These are phyloP conservation scores for Mrakia hoshinonis DNA, from an alignment of 768 basidiomycete species.

Conservation along the genomic window DNA sequence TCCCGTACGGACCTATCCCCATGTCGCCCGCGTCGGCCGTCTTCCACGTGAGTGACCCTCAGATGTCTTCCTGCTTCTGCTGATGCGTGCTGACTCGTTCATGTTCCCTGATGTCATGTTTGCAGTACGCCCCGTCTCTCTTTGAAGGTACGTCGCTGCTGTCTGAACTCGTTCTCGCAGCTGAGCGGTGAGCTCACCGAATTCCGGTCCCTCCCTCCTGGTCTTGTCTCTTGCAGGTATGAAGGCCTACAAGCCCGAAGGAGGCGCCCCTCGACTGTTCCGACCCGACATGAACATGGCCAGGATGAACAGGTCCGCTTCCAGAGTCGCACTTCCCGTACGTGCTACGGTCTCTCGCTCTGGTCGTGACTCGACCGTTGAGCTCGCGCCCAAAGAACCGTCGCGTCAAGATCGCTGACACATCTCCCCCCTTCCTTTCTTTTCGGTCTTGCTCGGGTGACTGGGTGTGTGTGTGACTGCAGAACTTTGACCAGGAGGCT, in stretches of 20 bases:
- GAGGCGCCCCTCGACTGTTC: conserved; percentile 28
- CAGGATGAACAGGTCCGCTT: conserved; percentile 32
- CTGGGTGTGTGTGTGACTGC: background rate
- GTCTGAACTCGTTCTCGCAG: background rate
- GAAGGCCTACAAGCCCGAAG: conserved; percentile 33
- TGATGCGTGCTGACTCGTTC: too few species aligned
- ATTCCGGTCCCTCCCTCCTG: background rate
- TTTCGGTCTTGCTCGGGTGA: background rate
- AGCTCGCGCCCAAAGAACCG: background rate
- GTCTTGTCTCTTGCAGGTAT: conserved; percentile 25
- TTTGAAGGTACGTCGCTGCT: conserved; percentile 24
- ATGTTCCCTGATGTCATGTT: background rate
- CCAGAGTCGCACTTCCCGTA: conserved; percentile 32
- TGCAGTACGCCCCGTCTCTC: conserved; percentile 17
- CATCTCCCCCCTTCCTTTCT: background rate
- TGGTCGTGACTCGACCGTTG: background rate
- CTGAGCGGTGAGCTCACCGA: background rate
- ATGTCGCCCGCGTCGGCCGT: conserved; percentile 74
- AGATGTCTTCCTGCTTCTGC: background rate
- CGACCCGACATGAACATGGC: conserved; percentile 35
- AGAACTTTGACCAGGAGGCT: conserved; percentile 32
- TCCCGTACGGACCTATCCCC: conserved; percentile 69
- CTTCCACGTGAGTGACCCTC: conserved; percentile 5
- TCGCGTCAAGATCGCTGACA: background rate
- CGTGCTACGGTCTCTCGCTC: conserved; percentile 2